A percentile compares a stretch with the other conserved stretches of the same genome.
These are phyloP conservation scores for Poa annua DNA, from an alignment of 176 grass and related monocot genomes.

Conservation along the genomic window DNA sequence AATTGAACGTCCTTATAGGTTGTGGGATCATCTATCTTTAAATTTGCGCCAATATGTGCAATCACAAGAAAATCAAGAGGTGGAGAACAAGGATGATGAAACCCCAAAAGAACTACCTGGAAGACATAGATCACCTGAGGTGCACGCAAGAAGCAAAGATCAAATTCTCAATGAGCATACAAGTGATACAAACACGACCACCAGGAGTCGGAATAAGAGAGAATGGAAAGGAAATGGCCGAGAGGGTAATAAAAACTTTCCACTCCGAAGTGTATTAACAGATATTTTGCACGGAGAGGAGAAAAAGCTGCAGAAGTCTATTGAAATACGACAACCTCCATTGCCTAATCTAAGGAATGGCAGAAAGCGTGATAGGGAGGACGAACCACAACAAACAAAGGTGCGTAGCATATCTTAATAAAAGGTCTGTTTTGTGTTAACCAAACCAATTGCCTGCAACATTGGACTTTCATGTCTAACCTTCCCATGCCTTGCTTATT, in stretches of 20 bases:
- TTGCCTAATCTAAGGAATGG: conserved; percentile 56
- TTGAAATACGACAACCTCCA: conserved; percentile 44
- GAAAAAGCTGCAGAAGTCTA: conserved; percentile 52
- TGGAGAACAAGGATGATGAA: conserved; percentile 42
- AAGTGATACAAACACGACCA: conserved; percentile 51
- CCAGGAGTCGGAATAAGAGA: conserved; percentile 62
- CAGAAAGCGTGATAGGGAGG: conserved; percentile 69
- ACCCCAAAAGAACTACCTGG: conserved; percentile 46
- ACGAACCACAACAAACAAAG: conserved; percentile 70
- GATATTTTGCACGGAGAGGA: conserved; percentile 85
- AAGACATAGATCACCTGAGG: conserved; percentile 41
- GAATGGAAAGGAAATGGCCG: conserved; percentile 64
- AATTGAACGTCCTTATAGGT: conserved; percentile 50
- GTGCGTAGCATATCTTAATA: conserved; percentile 45
- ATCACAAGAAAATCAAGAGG: conserved; percentile 39
- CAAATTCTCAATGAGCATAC: conserved; percentile 47
- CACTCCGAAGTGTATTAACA: conserved; percentile 75
- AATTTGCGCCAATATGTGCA: conserved; percentile 69
- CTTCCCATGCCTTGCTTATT: neutral
- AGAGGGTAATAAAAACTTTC: conserved; percentile 62
- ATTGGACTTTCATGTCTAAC: conserved; percentile 26
- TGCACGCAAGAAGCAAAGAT: conserved; percentile 43
- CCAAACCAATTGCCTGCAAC: neutral
- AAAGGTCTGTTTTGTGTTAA: conserved; percentile 14
- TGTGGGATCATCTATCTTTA: conserved; percentile 86